These are phyloP conservation scores for Cercis canadensis DNA, from an alignment of 306 rosid species.

Conservation along the genomic window DNA sequence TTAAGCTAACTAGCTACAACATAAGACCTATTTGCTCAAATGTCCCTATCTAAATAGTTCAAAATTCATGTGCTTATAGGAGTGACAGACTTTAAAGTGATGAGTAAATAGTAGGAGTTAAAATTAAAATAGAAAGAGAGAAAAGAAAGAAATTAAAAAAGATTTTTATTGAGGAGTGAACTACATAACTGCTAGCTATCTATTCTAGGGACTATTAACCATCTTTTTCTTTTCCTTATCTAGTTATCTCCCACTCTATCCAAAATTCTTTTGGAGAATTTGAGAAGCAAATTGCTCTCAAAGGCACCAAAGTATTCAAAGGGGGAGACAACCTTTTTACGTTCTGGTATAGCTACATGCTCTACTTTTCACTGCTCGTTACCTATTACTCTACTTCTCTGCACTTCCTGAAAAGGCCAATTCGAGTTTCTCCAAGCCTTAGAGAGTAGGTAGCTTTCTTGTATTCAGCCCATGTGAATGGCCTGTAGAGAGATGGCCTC, in stretches of 20 bases:
- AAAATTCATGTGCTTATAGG: too few relatives aligned
- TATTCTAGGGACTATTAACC: conserved; percentile 15
- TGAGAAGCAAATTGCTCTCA: neutral
- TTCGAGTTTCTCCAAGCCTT: conserved; percentile 66
- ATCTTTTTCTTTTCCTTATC: conserved; percentile 2
- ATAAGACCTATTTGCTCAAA: too few relatives aligned
- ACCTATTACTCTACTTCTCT: neutral
- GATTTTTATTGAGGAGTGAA: conserved; percentile 24
- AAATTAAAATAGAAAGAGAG: neutral
- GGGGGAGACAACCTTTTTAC: neutral
- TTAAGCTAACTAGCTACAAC: too few relatives aligned
- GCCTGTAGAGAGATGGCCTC: conserved; percentile 58
- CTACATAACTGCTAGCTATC: conserved; percentile 22
- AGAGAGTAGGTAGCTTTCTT: conserved; percentile 67
- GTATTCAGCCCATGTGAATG: conserved; percentile 86
- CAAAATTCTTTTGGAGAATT: neutral
- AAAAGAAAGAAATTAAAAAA: neutral
- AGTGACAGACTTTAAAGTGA: too few relatives aligned
- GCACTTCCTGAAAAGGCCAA: conserved; percentile 53
- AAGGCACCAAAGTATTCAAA: conserved; percentile 8
- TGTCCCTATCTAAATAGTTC: too few relatives aligned
- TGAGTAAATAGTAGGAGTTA: neutral
- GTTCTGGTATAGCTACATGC: conserved; percentile 11
- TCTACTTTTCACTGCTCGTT: conserved; percentile 8
- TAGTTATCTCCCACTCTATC: conserved; percentile 19